phyloP scores from a whole-genome alignment of 148 eudicot species.

The Arctostaphylos glauca region DNA sequence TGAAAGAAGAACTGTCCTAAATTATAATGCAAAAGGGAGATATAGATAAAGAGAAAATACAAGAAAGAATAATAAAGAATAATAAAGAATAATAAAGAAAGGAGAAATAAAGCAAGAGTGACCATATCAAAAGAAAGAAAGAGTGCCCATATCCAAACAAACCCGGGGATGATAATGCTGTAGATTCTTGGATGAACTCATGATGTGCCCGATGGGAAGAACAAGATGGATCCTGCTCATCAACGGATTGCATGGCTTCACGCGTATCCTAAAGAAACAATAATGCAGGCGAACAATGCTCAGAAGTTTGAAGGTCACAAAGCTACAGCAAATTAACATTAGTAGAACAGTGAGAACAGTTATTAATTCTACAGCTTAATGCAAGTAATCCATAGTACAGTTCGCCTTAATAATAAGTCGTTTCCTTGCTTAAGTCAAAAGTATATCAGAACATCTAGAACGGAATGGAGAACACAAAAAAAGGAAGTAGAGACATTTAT shows the following conservation, averaged over 20 bases:
- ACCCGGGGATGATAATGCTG: slow-evolving; percentile 28
- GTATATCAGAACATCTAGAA: neutral
- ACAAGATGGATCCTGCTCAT: slow-evolving; percentile 26
- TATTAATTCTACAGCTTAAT: neutral
- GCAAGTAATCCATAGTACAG: neutral
- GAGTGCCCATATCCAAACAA: slow-evolving; percentile 3
- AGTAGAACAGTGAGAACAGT: neutral
- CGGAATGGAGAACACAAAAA: neutral
- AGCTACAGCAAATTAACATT: neutral
- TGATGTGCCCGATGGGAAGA: slow-evolving; percentile 24
- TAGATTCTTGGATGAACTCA: slow-evolving; percentile 24
- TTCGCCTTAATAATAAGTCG: neutral
- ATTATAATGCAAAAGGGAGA: neutral
- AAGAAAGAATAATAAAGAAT: neutral
- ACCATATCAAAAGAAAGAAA: neutral
- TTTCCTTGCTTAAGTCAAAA: neutral
- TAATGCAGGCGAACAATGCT: slow-evolving; percentile 6
- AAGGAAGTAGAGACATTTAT: neutral
- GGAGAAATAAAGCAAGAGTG: too few relatives aligned
- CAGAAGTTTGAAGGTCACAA: neutral
- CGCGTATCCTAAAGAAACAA: slow-evolving; percentile 33
- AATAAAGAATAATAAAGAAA: too few relatives aligned
- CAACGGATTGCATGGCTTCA: slow-evolving; percentile 21
- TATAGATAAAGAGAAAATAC: neutral
- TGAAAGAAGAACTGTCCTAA: slow-evolving; percentile 13